Evolutionary conservation across 2,329 filamentous ascomycete species (phyloP).

Genomic region (Epichloe brachyelytri): DNA sequence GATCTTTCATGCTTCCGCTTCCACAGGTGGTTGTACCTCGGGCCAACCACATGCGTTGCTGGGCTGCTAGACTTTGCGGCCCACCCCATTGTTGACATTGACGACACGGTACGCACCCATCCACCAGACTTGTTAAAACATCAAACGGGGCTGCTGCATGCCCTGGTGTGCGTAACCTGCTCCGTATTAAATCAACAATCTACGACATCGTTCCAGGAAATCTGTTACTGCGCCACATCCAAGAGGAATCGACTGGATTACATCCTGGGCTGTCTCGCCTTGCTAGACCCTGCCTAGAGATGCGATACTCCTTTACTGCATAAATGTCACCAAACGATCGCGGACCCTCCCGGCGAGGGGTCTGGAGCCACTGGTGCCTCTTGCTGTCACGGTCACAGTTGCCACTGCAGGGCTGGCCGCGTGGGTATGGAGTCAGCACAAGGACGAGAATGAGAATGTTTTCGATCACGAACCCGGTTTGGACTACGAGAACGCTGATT

Average conservation of each 20-base stretch:
- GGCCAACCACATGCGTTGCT: conserved; percentile 6
- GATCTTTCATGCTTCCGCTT: conserved; percentile 6
- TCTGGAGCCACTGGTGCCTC: conserved; percentile 76
- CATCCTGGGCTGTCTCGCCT: neutral
- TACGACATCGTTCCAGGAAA: neutral
- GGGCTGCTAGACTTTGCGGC: conserved; percentile 3
- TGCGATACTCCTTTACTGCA: conserved; percentile 19
- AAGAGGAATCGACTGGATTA: neutral
- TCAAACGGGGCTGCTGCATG: neutral
- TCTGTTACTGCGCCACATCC: neutral
- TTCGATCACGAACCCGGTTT: conserved; percentile 37
- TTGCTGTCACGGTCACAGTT: conserved; percentile 74
- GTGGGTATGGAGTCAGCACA: conserved; percentile 89
- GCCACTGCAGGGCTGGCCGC: conserved; percentile 77
- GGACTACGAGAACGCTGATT: conserved; percentile 35
- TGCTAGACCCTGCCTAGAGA: conserved; percentile 14
- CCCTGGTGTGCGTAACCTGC: neutral
- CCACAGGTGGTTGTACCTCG: conserved; percentile 3
- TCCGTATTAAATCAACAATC: neutral
- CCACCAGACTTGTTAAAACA: neutral
- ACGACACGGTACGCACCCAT: conserved; percentile 2
- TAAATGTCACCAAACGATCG: conserved; percentile 47
- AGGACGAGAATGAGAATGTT: conserved; percentile 59
- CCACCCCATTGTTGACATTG: conserved; percentile 9
- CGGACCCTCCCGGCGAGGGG: conserved; percentile 44